Evolutionary conservation across 164 flowering plant genomes (phyloP).

Genomic region (Berberis thunbergii): DNA sequence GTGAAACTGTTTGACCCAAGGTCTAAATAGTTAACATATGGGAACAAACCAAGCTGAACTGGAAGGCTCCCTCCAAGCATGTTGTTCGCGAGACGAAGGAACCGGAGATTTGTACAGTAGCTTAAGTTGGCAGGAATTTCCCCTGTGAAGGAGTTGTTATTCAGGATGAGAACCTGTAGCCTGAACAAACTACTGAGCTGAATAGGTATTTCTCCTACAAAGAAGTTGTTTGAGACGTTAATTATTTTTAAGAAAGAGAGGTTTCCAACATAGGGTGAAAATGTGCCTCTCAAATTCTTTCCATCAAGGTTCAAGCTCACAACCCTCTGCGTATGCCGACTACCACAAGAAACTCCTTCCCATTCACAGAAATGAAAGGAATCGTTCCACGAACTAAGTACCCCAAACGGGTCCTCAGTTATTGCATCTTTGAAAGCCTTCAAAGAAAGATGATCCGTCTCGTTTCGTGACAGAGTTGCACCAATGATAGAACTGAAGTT

Average conservation of each 20-base stretch:
- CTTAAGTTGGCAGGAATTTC: neutral
- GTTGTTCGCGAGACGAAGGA: neutral
- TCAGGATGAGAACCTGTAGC: neutral
- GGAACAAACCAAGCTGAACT: neutral
- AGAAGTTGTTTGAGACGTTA: constrained; percentile 17
- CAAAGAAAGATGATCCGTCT: constrained; percentile 7
- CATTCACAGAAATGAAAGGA: constrained; percentile 25
- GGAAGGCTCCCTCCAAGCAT: neutral
- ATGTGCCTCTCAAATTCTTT: constrained; percentile 11
- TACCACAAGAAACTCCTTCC: constrained; percentile 27
- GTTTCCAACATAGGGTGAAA: constrained; percentile 24
- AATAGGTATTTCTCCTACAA: constrained; percentile 21
- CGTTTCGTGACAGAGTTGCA: neutral
- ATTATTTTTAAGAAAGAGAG: constrained; percentile 17
- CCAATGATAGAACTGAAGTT: too few species aligned
- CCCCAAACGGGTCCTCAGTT: constrained; percentile 15
- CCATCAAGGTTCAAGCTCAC: constrained; percentile 9
- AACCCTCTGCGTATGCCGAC: constrained; percentile 13
- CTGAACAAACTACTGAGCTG: constrained; percentile 19
- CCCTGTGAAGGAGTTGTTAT: neutral
- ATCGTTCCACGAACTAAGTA: constrained; percentile 29
- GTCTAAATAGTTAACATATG: neutral
- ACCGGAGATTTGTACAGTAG: neutral
- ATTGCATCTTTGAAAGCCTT: constrained; percentile 14
- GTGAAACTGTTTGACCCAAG: neutral